A percentile compares a stretch with the other conserved stretches of the same genome.
These are phyloP conservation scores for Leccinum olivaceopallidum DNA, from an alignment of 768 basidiomycete species.

Conservation along the genomic window DNA sequence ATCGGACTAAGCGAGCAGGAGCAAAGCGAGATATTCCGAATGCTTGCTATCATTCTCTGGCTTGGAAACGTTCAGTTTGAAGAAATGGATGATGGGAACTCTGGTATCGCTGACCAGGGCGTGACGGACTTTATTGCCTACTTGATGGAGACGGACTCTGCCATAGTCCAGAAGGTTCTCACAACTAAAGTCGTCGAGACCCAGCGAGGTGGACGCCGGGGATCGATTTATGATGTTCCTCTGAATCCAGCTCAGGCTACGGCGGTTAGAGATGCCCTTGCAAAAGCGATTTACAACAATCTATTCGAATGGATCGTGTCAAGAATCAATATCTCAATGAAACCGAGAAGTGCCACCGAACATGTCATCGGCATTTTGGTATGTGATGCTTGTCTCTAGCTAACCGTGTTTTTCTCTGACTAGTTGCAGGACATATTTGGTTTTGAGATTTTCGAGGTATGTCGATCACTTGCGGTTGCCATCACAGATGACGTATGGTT, in stretches of 20 bases:
- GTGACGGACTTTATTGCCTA: constrained; percentile 97
- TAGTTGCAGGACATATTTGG: constrained; percentile 87
- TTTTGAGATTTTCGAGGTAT: constrained; percentile 95
- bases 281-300: constrained; percentile 98
- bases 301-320: constrained; percentile 99
- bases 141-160: constrained; percentile 84
- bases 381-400: constrained; percentile 21
- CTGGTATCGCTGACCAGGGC: constrained; percentile 72
- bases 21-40: constrained; percentile 90
- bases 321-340: constrained; percentile 95
- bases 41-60: constrained; percentile 92
- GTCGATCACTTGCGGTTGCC: constrained; percentile 6
- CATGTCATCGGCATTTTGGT: constrained; percentile 94
- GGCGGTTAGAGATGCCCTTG: constrained; percentile 86
- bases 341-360: constrained; percentile 67
- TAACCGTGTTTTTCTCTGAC: not conserved
- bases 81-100: constrained; percentile 90
- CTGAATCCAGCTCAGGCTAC: constrained; percentile 89
- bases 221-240: constrained; percentile 97
- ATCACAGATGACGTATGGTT: constrained; percentile 6
- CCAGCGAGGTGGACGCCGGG: constrained; percentile 85
- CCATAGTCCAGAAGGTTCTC: constrained; percentile 82
- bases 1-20: constrained; percentile 87
- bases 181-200: constrained; percentile 90
- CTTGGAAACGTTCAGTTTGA: constrained; percentile 92